Conservation (phyloP, 441 rosid genomes). For the Aleurites moluccanus region DNA sequence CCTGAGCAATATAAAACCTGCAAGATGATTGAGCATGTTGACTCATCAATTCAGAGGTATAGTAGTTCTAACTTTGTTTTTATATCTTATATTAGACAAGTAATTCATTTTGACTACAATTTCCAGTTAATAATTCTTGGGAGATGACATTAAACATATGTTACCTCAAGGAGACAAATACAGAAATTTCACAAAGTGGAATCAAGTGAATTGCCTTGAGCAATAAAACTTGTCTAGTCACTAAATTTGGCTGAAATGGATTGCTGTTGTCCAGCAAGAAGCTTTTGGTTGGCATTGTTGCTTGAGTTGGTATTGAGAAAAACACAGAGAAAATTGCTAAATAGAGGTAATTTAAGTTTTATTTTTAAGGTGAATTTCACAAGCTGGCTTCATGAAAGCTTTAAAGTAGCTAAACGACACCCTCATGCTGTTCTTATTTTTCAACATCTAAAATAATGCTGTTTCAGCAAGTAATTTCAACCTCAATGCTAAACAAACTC, state of each 20-base stretch:
- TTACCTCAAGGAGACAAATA: background rate
- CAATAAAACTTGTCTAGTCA: background rate
- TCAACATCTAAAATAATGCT: too few species aligned
- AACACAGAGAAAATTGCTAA: too few species aligned
- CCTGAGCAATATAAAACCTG: conserved; percentile 94
- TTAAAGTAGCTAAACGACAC: too few species aligned
- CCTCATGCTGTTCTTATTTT: too few species aligned
- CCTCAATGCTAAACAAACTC: too few species aligned
- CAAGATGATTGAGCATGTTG: conserved; percentile 81
- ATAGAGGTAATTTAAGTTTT: too few species aligned
- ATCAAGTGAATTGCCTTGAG: background rate
- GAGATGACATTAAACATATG: background rate
- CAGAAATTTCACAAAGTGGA: background rate
- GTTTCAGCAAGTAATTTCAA: too few species aligned
- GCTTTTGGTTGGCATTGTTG: background rate
- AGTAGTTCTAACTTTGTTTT: background rate
- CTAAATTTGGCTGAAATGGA: background rate
- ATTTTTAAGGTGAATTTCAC: too few species aligned
- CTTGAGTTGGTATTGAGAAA: too few species aligned
- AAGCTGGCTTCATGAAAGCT: too few species aligned
- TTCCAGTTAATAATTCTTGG: background rate
- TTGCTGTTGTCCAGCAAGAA: background rate
- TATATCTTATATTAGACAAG: background rate
- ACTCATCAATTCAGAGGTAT: conserved; percentile 93
- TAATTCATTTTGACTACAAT: background rate